Conservation (phyloP, 73 alveolate genomes). For the Stentor coeruleus region DNA sequence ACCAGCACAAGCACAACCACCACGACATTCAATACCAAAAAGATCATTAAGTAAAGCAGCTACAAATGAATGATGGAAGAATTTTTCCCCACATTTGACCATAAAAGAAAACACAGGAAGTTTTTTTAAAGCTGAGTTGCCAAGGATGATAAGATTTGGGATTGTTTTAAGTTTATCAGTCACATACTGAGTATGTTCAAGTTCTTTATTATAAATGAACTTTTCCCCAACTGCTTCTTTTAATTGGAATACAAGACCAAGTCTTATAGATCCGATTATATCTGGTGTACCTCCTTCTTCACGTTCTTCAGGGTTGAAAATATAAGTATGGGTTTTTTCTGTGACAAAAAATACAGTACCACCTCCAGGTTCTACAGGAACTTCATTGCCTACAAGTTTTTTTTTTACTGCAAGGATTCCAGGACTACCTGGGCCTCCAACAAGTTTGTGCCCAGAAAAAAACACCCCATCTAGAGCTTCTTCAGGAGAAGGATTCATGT, state of each 20-base stretch:
- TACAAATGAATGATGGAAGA: conserved; percentile 78
- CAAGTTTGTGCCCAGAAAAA: conserved; percentile 86
- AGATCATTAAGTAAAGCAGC: conserved; percentile 84
- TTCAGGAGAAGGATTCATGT: conserved; percentile 51
- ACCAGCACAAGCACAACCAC: conserved; percentile 95
- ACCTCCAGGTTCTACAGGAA: conserved; percentile 96
- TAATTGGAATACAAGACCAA: conserved; percentile 68
- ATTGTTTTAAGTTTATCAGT: conserved; percentile 23
- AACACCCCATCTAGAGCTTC: conserved; percentile 79
- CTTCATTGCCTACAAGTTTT: conserved; percentile 54
- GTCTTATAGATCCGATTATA: conserved; percentile 83
- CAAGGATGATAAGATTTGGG: conserved; percentile 70
- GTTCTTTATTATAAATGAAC: conserved; percentile 63
- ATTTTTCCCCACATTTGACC: conserved; percentile 64
- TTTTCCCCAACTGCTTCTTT: conserved; percentile 60
- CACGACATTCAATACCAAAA: conserved; percentile 87
- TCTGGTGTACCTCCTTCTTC: conserved; percentile 99
- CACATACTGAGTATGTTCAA: conserved; percentile 49
- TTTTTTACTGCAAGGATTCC: conserved; percentile 80
- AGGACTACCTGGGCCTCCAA: conserved; percentile 92
- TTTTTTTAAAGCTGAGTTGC: conserved; percentile 49
- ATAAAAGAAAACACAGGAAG: conserved; percentile 74
- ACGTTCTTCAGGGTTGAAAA: conserved; percentile 60
- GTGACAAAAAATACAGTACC: conserved; percentile 93
- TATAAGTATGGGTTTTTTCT: conserved; percentile 63